Conservation (phyloP, 2,329 filamentous ascomycete genomes). For the Myriangium duriaei region DNA sequence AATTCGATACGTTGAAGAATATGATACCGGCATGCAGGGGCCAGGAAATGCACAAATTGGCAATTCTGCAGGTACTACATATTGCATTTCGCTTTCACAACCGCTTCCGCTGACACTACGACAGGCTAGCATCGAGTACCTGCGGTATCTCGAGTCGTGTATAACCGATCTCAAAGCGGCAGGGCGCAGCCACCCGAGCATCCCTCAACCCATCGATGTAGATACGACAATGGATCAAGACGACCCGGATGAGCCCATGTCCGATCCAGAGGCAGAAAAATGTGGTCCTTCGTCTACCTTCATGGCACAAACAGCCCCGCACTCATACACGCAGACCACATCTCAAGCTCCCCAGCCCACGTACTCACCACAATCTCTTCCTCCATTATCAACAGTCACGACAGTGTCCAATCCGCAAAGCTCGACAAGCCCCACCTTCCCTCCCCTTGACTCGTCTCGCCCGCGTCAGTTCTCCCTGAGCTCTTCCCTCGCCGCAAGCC, state of each 20-base stretch:
- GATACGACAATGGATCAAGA: not conserved
- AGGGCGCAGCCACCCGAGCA: conserved; percentile 15
- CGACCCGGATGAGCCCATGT: not conserved
- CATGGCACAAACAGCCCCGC: conserved; percentile 14
- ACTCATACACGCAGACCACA: conserved; percentile 8
- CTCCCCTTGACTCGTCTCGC: conserved; percentile 38
- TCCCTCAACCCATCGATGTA: not conserved
- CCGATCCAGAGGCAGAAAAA: not conserved
- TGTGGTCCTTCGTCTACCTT: conserved; percentile 18
- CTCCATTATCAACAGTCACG: conserved; percentile 24
- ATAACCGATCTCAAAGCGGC: conserved; percentile 62
- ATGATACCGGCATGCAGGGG: conserved; percentile 95
- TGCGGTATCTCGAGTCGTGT: conserved; percentile 86
- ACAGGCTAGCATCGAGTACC: conserved; percentile 90
- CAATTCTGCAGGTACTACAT: conserved; percentile 69
- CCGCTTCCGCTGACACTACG: not conserved
- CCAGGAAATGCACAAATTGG: conserved; percentile 93
- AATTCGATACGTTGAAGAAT: conserved; percentile 82
- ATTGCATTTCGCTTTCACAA: conserved; percentile 14
- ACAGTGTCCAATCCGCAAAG: conserved; percentile 28
- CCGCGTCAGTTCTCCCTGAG: conserved; percentile 16
- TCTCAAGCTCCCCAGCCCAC: conserved; percentile 15
- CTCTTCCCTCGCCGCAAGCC: not conserved
- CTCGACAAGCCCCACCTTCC: conserved; percentile 42
- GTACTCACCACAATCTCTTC: conserved; percentile 31